Base-by-base conservation (phyloP, 352 stramenopile genomes). In the Phytophthora fragariaefolia region DNA sequence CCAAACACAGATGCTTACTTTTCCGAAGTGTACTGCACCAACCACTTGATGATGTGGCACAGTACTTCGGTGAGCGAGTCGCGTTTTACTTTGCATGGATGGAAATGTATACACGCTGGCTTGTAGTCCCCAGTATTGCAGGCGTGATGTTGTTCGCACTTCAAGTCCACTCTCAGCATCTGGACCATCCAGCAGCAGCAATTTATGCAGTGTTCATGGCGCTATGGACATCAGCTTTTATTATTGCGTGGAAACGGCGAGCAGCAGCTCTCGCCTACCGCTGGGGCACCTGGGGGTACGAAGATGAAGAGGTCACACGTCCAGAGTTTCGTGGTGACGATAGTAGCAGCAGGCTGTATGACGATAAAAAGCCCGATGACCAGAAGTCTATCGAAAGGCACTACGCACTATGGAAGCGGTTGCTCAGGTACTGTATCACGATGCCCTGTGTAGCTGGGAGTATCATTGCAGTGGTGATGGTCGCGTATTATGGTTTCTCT, bases 81-180 rank as follows among this genome's bases (percentile, higher is more conserved):
- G 92, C 90, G 18, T 98, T 97, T 66, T 98, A 98, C 72, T 98
- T 98, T 73, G 93, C 91, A 28, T 98, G 90, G 83, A 82, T 96
- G 67, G 87, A 96, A 57, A 82, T 97, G 68, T 98, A 97, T 79
- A 98, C 93, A 18, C 83, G 77, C 17, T 96, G 92, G 87, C 85
- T 98, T 5, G 47, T 97, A 10, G 73, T 92, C 8, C 91, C 92
- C 2, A 92, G 83, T 47, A 49, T 91, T 27, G 81, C 85, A 5
- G 92, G 92, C 0, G 66, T 91, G 13, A 40, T 85, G 3, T 63
- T 98, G 9, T 98, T 95, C 54, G 53, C 55, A 0, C 45, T 90
- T 10, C 87, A 93, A 62, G 77, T 93, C n/a, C 68, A 66, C 3
- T 77, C 63, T 6, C 76, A 84, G 26, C 79, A 77, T 30, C 77